Evolutionary conservation across 495 filamentous ascomycete genomes (phyloP).

Genomic region (Lindgomyces ingoldianus): DNA sequence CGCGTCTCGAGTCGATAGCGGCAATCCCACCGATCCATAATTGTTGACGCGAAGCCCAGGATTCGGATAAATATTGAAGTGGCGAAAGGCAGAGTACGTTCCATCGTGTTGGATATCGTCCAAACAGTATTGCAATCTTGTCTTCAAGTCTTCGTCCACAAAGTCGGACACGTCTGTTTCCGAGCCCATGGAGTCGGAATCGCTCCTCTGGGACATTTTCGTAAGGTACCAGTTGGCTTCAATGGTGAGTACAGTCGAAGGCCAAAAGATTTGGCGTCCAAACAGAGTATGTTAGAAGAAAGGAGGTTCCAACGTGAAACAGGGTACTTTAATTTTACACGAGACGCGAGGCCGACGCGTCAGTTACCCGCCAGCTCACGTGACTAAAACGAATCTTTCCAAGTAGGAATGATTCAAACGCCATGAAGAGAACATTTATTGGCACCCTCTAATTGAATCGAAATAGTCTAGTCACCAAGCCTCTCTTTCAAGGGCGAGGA

Average conservation of each 20-base stretch:
- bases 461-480: no score
- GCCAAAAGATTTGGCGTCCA: neutral
- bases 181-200: neutral
- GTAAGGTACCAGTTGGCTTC: neutral
- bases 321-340: neutral
- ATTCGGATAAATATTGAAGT: constrained; percentile 21
- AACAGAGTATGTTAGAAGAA: neutral
- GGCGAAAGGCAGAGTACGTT: neutral
- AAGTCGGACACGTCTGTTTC: neutral
- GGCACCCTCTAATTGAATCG: no score
- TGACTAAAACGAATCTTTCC: neutral
- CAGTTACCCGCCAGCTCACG: neutral
- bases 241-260: neutral
- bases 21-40: constrained; percentile 48
- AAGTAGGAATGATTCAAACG: neutral
- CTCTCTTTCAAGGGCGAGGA: no score
- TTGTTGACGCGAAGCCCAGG: constrained; percentile 49
- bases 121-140: neutral
- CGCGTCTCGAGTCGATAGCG: constrained; percentile 49
- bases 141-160: neutral
- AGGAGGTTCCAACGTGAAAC: neutral
- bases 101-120: constrained; percentile 5
- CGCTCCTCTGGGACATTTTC: neutral
- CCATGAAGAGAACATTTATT: neutral
- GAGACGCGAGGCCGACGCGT: neutral